These are phyloP conservation scores for Favolaschia claudopus DNA, from an alignment of 768 basidiomycete species.

Conservation along the genomic window DNA sequence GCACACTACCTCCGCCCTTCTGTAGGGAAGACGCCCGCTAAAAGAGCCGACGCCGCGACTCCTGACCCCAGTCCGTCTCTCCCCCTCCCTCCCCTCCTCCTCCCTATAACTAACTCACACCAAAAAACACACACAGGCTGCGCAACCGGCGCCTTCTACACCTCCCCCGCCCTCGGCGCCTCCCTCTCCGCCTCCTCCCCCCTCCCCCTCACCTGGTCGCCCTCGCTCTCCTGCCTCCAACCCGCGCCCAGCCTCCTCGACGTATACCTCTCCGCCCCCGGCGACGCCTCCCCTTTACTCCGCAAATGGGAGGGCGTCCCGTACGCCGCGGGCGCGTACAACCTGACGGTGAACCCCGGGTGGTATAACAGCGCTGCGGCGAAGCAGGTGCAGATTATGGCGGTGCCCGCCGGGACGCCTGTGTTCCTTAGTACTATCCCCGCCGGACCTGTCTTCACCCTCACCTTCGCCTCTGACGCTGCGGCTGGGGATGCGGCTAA, in stretches of 20 bases:
- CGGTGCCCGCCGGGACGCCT: constrained; percentile 58
- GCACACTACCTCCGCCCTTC: constrained; percentile 18
- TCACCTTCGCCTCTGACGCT: constrained; percentile 59
- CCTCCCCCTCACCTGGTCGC: constrained; percentile 70
- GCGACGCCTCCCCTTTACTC: constrained; percentile 48
- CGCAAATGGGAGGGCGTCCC: constrained; percentile 66
- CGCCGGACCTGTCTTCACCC: constrained; percentile 74
- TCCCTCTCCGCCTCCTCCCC: constrained; percentile 55
- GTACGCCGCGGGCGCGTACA: constrained; percentile 56
- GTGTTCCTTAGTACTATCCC: constrained; percentile 61
- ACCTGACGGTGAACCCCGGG: constrained; percentile 58
- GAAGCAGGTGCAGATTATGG: constrained; percentile 62
- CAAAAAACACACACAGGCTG: constrained; percentile 50
- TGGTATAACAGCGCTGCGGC: constrained; percentile 74
- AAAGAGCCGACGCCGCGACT: constrained; percentile 21
- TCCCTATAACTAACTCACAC: too few relatives aligned
- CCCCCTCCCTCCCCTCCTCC: background rate
- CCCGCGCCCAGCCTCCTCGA: constrained; percentile 55
- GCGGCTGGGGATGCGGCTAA: constrained; percentile 46
- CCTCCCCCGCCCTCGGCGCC: constrained; percentile 55
- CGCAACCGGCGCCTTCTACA: constrained; percentile 67
- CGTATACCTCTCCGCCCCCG: constrained; percentile 72
- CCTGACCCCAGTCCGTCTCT: constrained; percentile 4
- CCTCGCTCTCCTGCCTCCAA: constrained; percentile 53
- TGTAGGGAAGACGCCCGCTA: constrained; percentile 33